Base-by-base conservation (phyloP, 768 basidiomycete genomes). In the Austroboletus festivus region DNA sequence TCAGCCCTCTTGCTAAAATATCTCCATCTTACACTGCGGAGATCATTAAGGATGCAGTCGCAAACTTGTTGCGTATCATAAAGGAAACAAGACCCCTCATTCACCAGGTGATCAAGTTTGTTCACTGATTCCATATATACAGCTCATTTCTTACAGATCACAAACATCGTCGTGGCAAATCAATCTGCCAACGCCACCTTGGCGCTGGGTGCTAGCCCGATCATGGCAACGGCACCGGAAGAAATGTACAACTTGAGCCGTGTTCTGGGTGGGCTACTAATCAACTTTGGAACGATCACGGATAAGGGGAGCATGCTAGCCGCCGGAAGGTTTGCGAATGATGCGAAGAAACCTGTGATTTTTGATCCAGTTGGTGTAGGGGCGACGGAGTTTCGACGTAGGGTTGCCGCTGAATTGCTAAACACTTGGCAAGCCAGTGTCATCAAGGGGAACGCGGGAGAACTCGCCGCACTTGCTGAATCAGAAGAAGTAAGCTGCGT, bases 281-380 rank as follows among this genome's bases (percentile, higher is more conserved):
- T 96, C 51, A 96, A 97, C 65, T 88, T 94, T 50, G 94, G 94
- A 31, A 92, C 91, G 3, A 67, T 93, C 60, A 75, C 74, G 12
- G 76, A 82, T 46, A 73, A 83, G 42, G 77, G 82, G 30, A 83
- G 88, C 31, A 93, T 94, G 86, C 62, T 85, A 15, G 74, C 77
- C 4, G 89, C 87, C 4, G 92, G 91, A 72, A 60, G 59, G 38
- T 75, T 73, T 52, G 88, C 86, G 13, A 94, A 93, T 57, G 61
- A 72, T 40, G 77, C 76, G 45, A 73, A 74, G 55, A 92, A 86
- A 59, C 88, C 90, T 0, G 67, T 96, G 12, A 76, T 96, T 0
- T 89, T 95, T 50, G 94, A 96, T 62, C 94, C 94, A 3, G 94
- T 97, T 11, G 94, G 90, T 18, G 78, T 93, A 0, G 93, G 93